Base-by-base conservation (phyloP, 2,329 filamentous ascomycete species). In the Ophiostoma tasmaniense region DNA sequence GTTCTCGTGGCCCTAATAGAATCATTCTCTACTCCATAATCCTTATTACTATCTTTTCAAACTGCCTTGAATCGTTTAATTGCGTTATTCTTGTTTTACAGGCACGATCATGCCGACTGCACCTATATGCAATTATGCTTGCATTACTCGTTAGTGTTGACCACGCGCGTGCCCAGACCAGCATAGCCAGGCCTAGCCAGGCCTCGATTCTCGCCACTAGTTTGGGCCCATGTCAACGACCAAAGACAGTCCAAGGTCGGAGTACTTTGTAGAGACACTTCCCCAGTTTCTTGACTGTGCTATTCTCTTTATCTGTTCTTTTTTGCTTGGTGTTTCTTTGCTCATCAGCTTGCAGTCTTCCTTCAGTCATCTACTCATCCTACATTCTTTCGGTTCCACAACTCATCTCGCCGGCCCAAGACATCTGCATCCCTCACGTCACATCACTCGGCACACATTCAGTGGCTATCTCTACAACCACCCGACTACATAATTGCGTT, bases 181-280 rank as follows among this genome's bases (percentile, higher is more conserved):
- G 50, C 50, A 55, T 55, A 55, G 50, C 50, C 50, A 55, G 50
- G 50, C 50, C 50, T 25, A 55, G 50, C 50, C 50, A 55, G 50
- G 50, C 8, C 22, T 55, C 50, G 52, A 59, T 59, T 61, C 55
- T 61, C 55, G 55, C 55, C 55, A 61, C 55, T 61, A 61, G 25
- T 13, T 25, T 25, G 50, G 50, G 3, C 25, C 55, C 55, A 61
- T 55, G 50, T 14, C 42, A 45, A 45, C 22, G 50, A 22, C 25
- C 25, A 25, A 25, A 33, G 33, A 8, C 33, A 33, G 30, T 33
- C 33, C 33, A 33, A 33, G 8, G 45, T 52, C 39, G 39, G 39
- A 33, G 33, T 52, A 22, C 45, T n/a, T 33, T 33, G 50, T 30
- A 61, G 7, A 61, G 8, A 61, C 25, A 30, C 25, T 61, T 61